Percentiles rank a stretch among this genome's conserved stretches.
These are phyloP conservation scores for Pythium rishiriense DNA, from an alignment of 352 stramenopile species.

Conservation along the genomic window DNA sequence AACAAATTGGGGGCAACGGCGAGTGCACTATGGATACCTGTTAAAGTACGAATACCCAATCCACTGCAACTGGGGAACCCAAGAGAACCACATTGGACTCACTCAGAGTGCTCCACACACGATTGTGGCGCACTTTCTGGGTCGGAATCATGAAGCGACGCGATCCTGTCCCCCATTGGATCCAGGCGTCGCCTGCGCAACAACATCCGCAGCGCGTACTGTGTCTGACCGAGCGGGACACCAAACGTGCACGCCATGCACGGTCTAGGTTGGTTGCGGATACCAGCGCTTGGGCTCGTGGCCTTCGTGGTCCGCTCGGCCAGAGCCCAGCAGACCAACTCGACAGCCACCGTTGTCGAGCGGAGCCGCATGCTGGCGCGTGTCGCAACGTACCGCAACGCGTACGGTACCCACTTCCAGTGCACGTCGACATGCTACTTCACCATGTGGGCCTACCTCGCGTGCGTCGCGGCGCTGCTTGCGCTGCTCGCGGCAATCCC, in stretches of 20 bases:
- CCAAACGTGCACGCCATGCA: background rate
- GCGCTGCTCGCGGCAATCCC: slow-evolving; percentile 49
- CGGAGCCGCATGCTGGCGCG: slow-evolving; percentile 18
- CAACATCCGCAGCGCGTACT: background rate
- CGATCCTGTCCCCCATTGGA: background rate
- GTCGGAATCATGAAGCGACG: background rate
- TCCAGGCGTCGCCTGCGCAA: background rate
- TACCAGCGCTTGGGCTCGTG: background rate
- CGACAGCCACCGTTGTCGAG: slow-evolving; percentile 27
- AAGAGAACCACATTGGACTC: background rate
- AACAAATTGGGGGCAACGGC: background rate
- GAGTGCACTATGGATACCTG: background rate
- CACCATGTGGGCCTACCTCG: slow-evolving; percentile 35
- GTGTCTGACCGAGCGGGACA: background rate
- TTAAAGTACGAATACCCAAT: slow-evolving; percentile 6
- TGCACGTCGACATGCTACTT: slow-evolving; percentile 50
- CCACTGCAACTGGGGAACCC: background rate
- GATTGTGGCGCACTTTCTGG: background rate
- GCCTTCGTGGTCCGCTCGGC: background rate
- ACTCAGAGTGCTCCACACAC: background rate
- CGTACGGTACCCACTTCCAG: slow-evolving; percentile 55
- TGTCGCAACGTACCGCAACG: slow-evolving; percentile 54
- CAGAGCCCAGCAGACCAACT: background rate
- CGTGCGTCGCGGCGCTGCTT: slow-evolving; percentile 34
- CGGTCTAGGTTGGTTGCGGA: background rate